Base-by-base conservation (phyloP, 306 rosid genomes). In the Crotalaria pallida region DNA sequence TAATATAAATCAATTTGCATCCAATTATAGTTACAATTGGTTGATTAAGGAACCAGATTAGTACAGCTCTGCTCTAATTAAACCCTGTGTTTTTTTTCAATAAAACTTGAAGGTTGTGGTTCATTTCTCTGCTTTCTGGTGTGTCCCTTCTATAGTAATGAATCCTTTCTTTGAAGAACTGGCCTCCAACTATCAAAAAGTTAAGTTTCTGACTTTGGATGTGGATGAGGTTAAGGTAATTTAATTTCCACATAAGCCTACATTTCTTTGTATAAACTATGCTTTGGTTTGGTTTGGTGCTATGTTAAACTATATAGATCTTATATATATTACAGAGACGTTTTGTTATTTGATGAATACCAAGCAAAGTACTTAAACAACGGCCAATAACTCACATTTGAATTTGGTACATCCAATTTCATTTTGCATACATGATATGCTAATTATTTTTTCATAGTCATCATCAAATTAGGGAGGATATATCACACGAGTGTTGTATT, bases 111-210 rank as follows among this genome's bases (percentile, higher is more conserved):
- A 84, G 89, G 82, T 82, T 76, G 77, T 76, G 74, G 82, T 79
- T 50, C 86, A 84, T 64, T 84, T 84, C 57, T 71, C 82, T 67
- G 86, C 88, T 38, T 75, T 45, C 58, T 84, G 85, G 88, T 81
- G 88, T 47, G 79, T 76, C n/a, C 85, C 84, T 8, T 84, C 85
- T 40, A 31, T 69, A 34, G 33, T 58, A 12, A 78, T 84, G 83
- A 75, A 65, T 58, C 81, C 79, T 75, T 61, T 78, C 43, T 84
- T 84, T 81, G 69, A 81, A 71, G 77, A 78, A 72, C 17, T 84
- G 50, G 80, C 85, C 16, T 75, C 81, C 21, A 63, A 22, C 36
- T 66, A 81, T 65, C 43, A 69, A 75, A 47, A 67, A 50, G 65
- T 53, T 63, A 7, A 76, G 67, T 84, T 81, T 76, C 80, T 81